Percentiles rank a stretch among this genome's conserved stretches.
phyloP scores from a whole-genome alignment of 352 stramenopile species.

The Elongisporangium undulatum region DNA sequence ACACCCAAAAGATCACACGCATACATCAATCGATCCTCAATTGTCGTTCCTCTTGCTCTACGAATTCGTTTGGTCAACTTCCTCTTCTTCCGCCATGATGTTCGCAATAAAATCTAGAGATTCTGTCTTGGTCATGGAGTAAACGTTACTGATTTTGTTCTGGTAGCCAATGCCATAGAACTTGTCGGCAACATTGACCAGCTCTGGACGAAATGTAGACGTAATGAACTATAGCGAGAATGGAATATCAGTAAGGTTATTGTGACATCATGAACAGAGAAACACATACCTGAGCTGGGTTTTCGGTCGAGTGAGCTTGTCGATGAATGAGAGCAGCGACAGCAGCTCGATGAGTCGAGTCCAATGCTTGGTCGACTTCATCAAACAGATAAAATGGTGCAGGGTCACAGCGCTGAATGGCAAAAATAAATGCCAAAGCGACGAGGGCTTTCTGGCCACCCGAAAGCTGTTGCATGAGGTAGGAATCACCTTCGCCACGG shows the following conservation, averaged over 20 bases:
- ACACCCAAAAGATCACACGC: not conserved
- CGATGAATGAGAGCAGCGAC: slow-evolving; percentile 97
- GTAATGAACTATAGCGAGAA: slow-evolving; percentile 90
- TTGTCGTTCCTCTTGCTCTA: slow-evolving; percentile 12
- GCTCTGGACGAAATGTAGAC: slow-evolving; percentile 98
- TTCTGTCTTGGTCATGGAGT: slow-evolving; percentile 94
- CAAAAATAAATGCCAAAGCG: slow-evolving; percentile 99
- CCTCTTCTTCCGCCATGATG: slow-evolving; percentile 88
- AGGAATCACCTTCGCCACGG: slow-evolving; percentile 93
- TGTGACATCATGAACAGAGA: not conserved
- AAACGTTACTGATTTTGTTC: slow-evolving; percentile 97
- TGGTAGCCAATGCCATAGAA: slow-evolving; percentile 99
- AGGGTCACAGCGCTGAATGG: slow-evolving; percentile 98
- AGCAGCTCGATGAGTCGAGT: slow-evolving; percentile 96
- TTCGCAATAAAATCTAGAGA: slow-evolving; percentile 96
- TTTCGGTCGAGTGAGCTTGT: slow-evolving; percentile 94
- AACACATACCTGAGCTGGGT: slow-evolving; percentile 90
- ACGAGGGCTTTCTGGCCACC: slow-evolving; percentile 99
- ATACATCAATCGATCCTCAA: not conserved
- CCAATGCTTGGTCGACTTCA: slow-evolving; percentile 99
- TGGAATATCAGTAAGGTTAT: not conserved
- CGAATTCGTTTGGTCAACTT: slow-evolving; percentile 28
- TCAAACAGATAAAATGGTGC: slow-evolving; percentile 99
- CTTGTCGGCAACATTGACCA: slow-evolving; percentile 96
- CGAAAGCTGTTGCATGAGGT: slow-evolving; percentile 98